Evolutionary conservation across 164 flowering plant species (phyloP).

Genomic region (Taxillus chinensis): DNA sequence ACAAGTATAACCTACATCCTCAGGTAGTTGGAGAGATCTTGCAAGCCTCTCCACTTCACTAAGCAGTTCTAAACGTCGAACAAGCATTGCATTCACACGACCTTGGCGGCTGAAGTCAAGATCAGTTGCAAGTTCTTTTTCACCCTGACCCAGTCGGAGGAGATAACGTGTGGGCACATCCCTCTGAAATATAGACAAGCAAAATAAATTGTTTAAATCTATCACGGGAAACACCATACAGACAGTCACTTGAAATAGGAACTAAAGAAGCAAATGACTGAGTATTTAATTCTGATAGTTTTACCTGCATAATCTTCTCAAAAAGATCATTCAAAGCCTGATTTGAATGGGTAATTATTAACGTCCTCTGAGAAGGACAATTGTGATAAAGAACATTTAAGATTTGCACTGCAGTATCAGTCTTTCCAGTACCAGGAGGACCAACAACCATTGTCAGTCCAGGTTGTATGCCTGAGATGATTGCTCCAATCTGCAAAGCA

Average conservation of each 20-base stretch:
- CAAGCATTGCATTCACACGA: conserved; percentile 98
- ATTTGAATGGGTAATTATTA: conserved; percentile 96
- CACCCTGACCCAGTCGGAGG: conserved; percentile 98
- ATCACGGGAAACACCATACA: neutral
- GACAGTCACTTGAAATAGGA: neutral
- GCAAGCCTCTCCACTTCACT: conserved; percentile 94
- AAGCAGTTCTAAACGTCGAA: conserved; percentile 82
- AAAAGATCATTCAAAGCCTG: conserved; percentile 97
- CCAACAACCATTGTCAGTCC: conserved; percentile 99
- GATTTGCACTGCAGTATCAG: conserved; percentile 96
- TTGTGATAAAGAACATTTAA: conserved; percentile 98
- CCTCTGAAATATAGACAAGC: conserved; percentile 41
- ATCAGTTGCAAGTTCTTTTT: conserved; percentile 96
- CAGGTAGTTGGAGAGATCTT: conserved; percentile 82
- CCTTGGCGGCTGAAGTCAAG: conserved; percentile 98
- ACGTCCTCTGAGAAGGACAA: conserved; percentile 94
- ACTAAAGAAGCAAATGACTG: neutral
- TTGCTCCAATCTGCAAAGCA: conserved; percentile 70
- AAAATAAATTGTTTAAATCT: neutral
- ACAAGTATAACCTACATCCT: conserved; percentile 95
- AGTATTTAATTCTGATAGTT: neutral
- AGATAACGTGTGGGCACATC: conserved; percentile 99
- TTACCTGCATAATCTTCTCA: conserved; percentile 95
- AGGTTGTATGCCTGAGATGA: conserved; percentile 92
- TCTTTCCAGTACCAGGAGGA: conserved; percentile 99